Percentiles rank a stretch among this genome's conserved stretches.
Evolutionary conservation across 2,329 filamentous ascomycete genomes (phyloP).

Genomic region (Hymenoscyphus occultus): DNA sequence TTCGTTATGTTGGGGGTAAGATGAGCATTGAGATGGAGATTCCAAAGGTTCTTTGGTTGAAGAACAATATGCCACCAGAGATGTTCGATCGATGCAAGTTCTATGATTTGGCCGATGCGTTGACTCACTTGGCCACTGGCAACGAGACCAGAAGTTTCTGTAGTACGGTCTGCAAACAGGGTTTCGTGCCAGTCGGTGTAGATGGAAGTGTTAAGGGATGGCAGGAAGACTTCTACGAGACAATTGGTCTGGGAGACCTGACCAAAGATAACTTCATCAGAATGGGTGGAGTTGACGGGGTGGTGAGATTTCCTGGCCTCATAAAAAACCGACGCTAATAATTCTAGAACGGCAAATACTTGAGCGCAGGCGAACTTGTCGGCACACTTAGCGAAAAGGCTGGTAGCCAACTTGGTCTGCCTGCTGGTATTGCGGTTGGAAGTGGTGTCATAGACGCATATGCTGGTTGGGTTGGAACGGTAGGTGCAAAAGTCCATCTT

Average conservation of each 20-base stretch:
- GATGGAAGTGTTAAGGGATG: constrained; percentile 97
- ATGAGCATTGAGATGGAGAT: constrained; percentile 99
- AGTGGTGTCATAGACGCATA: constrained; percentile 98
- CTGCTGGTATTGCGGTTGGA: constrained; percentile 84
- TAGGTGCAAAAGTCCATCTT: constrained; percentile 91
- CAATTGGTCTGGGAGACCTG: constrained; percentile 84
- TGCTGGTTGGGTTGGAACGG: constrained; percentile 96
- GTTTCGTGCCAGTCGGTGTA: constrained; percentile 92
- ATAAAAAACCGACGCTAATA: constrained; percentile 22
- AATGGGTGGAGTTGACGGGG: constrained; percentile 90
- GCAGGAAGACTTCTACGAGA: constrained; percentile 89
- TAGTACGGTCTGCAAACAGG: constrained; percentile 96
- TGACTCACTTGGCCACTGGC: constrained; percentile 92
- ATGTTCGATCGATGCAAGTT: constrained; percentile 93
- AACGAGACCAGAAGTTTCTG: constrained; percentile 91
- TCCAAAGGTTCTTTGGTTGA: constrained; percentile 96
- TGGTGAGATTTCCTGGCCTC: constrained; percentile 65
- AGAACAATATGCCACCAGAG: constrained; percentile 94
- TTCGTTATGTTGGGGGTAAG: constrained; percentile 93
- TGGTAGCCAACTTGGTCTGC: constrained; percentile 77
- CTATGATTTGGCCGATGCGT: constrained; percentile 87
- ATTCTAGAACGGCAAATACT: constrained; percentile 79
- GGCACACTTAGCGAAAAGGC: constrained; percentile 82
- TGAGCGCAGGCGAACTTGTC: constrained; percentile 88
- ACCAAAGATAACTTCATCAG: constrained; percentile 84